phyloP scores from a whole-genome alignment of 768 basidiomycete genomes.

The Jaapia argillacea region DNA sequence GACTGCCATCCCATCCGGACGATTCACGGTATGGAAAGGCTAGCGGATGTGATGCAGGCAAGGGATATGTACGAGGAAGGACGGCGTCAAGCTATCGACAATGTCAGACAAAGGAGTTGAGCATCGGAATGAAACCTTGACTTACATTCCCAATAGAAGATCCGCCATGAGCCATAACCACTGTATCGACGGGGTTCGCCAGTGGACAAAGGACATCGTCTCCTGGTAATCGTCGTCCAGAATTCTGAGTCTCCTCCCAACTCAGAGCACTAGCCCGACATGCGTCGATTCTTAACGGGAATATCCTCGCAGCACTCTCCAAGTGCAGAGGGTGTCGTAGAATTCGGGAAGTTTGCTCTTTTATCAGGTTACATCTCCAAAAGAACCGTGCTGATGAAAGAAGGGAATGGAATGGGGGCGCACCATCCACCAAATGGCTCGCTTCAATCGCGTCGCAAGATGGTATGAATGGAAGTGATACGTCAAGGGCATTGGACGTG shows the following conservation, averaged over 20 bases:
- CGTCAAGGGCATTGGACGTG: slow-evolving; percentile 31
- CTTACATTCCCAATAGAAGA: no score
- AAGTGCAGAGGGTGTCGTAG: slow-evolving; percentile 36
- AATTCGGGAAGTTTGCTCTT: slow-evolving; percentile 23
- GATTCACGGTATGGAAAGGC: no score
- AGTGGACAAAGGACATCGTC: background rate
- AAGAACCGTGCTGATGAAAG: slow-evolving; percentile 39
- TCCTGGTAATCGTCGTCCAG: background rate
- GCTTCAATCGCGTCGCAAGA: no score
- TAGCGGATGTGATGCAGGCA: slow-evolving; percentile 2
- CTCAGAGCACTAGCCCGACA: slow-evolving; percentile 12
- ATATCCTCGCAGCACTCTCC: slow-evolving; percentile 24
- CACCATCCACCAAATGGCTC: no score
- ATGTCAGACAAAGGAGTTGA: no score
- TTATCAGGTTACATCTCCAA: slow-evolving; percentile 27
- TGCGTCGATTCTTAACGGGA: slow-evolving; percentile 8
- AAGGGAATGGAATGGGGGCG: slow-evolving; percentile 29
- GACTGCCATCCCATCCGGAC: no score
- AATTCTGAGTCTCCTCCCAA: slow-evolving; percentile 13
- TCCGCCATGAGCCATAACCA: slow-evolving; percentile 13
- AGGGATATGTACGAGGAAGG: slow-evolving; percentile 11
- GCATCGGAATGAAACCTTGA: no score
- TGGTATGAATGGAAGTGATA: slow-evolving; percentile 40
- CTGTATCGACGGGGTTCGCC: slow-evolving; percentile 6
- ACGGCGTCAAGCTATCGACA: slow-evolving; percentile 7